Evolutionary conservation across 2,329 filamentous ascomycete genomes (phyloP), one percentile per base, ranked within the genome.

Genomic region (Xenoacremonium recifei): DNA sequence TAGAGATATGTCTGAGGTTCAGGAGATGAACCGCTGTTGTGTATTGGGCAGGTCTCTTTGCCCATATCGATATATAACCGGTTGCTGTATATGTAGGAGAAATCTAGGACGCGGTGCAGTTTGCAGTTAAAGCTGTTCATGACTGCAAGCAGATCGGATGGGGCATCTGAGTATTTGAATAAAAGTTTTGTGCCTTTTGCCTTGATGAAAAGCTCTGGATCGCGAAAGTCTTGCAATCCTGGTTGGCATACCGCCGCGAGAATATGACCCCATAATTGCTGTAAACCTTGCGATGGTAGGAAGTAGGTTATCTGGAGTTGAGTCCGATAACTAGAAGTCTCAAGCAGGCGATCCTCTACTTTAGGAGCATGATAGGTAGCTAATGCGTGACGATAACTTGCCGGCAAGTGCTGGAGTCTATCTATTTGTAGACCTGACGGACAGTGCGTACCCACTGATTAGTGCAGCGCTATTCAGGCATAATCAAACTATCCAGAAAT

Each of bases 381-480:
- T 27, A 40, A 40, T 44, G 23, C 34, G n/a, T 47, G 23, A 36
- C 30, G 33, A 40, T 47, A 46, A 40, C 44, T 47, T 43, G 37
- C 44, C 21, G 23, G 37, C 4, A 43, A 38, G 44, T 47, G 23
- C 23, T 47, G 20, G 23, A 43, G 37, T 18, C 37, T 16, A 38
- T 37, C 38, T 3, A 41, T 13, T 39, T 27, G 6, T 47, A 47
- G 6, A 37, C 32, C 16, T 37, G 19, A 42, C 35, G 38, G 37
- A 44, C 20, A 41, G 45, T 35, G 5, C 35, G 32, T 27, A 27
- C n/a, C n/a, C n/a, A n/a, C n/a, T n/a, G n/a, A n/a, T n/a, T n/a
- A n/a, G n/a, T n/a, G n/a, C n/a, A n/a, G n/a, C n/a, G n/a, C n/a
- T n/a, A n/a, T n/a, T n/a, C n/a, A n/a, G n/a, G n/a, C n/a, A n/a